Conservation (phyloP, 2,329 filamentous ascomycete species). For the Neofusicoccum sp. region DNA sequence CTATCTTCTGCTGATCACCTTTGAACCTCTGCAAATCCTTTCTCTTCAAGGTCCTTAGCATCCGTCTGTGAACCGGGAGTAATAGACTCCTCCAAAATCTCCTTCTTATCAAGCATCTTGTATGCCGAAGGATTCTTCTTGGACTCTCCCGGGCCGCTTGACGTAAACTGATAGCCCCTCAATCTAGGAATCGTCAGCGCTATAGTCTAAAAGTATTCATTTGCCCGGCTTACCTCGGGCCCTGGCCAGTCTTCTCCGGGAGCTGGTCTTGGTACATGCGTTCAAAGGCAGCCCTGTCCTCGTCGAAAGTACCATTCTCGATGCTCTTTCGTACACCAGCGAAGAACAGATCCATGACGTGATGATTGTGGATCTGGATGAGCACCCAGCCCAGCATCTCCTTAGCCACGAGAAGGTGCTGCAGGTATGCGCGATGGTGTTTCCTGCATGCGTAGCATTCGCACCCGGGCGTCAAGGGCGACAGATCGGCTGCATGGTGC, state of each 20-base stretch:
- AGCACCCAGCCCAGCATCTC: conserved; percentile 97
- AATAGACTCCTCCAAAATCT: conserved; percentile 8
- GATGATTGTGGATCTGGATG: conserved; percentile 88
- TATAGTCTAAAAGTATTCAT: not conserved
- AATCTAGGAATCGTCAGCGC: not conserved
- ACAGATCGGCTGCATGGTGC: conserved; percentile 59
- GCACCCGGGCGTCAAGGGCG: conserved; percentile 64
- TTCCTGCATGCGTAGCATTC: conserved; percentile 77
- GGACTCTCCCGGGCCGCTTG: conserved; percentile 13
- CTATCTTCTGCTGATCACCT: too few relatives aligned
- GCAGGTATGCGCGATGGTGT: conserved; percentile 83
- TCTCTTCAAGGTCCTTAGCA: conserved; percentile 21
- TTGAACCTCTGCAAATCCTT: conserved; percentile 19
- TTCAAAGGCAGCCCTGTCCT: conserved; percentile 60
- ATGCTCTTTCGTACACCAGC: conserved; percentile 65
- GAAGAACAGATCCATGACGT: conserved; percentile 72
- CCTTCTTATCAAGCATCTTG: conserved; percentile 17
- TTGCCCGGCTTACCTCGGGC: conserved; percentile 54
- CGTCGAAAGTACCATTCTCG: conserved; percentile 51
- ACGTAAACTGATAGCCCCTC: conserved; percentile 20
- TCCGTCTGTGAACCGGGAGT: not conserved
- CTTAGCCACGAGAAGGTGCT: conserved; percentile 82
- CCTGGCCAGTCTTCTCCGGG: conserved; percentile 70
- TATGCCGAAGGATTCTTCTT: conserved; percentile 20
- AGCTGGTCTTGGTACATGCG: conserved; percentile 67